A percentile compares a stretch with the other conserved stretches of the same genome.
Conservation (phyloP, 148 eudicot genomes). For the Dianthus caryophyllus region DNA sequence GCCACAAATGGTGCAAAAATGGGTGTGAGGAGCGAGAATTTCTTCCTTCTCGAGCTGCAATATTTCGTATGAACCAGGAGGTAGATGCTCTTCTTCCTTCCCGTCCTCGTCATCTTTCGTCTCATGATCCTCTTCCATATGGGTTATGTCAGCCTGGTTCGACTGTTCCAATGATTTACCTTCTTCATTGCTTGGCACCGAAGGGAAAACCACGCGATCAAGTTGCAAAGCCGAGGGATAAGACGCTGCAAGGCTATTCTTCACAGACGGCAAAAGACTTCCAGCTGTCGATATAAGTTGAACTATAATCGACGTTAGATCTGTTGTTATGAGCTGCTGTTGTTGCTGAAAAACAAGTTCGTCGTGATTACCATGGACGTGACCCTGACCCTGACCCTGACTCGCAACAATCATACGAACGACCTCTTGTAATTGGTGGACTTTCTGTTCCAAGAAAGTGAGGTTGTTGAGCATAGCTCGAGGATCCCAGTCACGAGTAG, state of each 20-base stretch:
- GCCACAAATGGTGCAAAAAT: conserved; percentile 88
- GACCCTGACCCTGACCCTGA: conserved; percentile 46
- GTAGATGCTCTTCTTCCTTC: conserved; percentile 84
- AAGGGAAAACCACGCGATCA: conserved; percentile 27
- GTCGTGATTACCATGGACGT: conserved; percentile 33
- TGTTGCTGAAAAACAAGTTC: conserved; percentile 77
- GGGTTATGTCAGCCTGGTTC: conserved; percentile 33
- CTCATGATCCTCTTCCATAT: conserved; percentile 62
- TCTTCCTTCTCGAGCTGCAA: conserved; percentile 90
- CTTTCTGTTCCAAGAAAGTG: conserved; percentile 74
- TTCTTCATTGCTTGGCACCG: conserved; percentile 29
- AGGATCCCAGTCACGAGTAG: conserved; percentile 72
- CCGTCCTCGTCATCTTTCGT: conserved; percentile 75
- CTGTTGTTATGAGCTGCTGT: conserved; percentile 84
- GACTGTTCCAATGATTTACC: conserved; percentile 36
- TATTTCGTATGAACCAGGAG: conserved; percentile 88
- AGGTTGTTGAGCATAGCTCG: conserved; percentile 65
- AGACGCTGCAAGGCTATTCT: conserved; percentile 37
- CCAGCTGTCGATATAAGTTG: conserved; percentile 94
- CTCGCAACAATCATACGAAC: conserved; percentile 50
- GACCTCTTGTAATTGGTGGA: conserved; percentile 89
- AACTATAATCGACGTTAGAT: conserved; percentile 83
- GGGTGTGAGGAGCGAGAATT: conserved; percentile 96
- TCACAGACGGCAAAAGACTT: conserved; percentile 84
- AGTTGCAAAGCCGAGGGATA: conserved; percentile 43